Evolutionary conservation across 2,329 filamentous ascomycete species (phyloP), one percentile per base, ranked within the genome.

Genomic region (Cladosporium halotolerans): DNA sequence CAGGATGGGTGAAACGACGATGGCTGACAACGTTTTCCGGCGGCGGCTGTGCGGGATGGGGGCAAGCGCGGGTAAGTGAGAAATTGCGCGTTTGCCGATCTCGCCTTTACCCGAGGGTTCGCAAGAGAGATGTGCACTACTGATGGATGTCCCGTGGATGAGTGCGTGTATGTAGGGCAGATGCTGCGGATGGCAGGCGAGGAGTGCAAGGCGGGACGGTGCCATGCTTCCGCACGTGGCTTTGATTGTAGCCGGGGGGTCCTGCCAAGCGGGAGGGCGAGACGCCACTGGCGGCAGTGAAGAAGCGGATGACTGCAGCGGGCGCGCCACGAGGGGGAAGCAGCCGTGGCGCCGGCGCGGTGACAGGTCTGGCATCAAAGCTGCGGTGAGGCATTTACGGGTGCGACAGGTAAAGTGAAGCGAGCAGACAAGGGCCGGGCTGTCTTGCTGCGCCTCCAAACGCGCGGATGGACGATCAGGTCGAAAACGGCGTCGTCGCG

Each of bases 381-480:
- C 19, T 33, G 47, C 48, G 32, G 39, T 36, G 47, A 51, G 40
- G 40, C 39, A 11, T 51, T 51, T 36, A 10, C 13, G 48, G 39
- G 48, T 38, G 31, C 40, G 40, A 34, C 39, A 44, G 28, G 48
- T 44, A 38, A 51, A 14, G 39, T 44, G 39, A 43, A 49, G 46
- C 46, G 46, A 49, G 23, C 28, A 47, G 34, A 47, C 18, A 7
- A 28, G 23, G 2, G 23, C 23, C 23, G 23, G 23, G 23, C 23
- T 28, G 23, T 28, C 23, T 28, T 51, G 48, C 48, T 51, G 48
- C 48, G 48, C 48, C 48, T 41, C 48, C 16, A 32, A 50, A 51
- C 48, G 48, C 48, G 48, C 48, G 48, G 48, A 28, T 38, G 32
- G 32, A 42, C 28, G 48, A 51, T 51, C 48, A 44, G 28, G 40